Evolutionary conservation across 805 yeast species (phyloP).

Genomic region (Metschnikowia arizonensis): DNA sequence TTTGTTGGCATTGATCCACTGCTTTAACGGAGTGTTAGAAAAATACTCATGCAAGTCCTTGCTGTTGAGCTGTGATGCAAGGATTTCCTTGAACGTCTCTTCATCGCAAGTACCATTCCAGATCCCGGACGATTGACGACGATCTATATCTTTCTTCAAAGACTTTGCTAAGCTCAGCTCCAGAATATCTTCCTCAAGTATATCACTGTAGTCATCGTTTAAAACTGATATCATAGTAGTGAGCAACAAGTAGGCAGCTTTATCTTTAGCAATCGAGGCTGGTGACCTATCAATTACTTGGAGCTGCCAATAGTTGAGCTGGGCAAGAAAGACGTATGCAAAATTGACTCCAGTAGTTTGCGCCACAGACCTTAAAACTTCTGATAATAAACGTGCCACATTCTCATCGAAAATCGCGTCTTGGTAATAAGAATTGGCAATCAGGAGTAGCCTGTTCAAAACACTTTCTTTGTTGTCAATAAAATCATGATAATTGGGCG

Average conservation of each 20-base stretch:
- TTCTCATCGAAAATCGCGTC: slow-evolving; percentile 16
- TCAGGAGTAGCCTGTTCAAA: slow-evolving; percentile 35
- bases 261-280: slow-evolving; percentile 22
- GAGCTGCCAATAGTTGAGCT: slow-evolving; percentile 43
- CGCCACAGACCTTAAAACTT: slow-evolving; percentile 22
- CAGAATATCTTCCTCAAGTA: slow-evolving; percentile 20
- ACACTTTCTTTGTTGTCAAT: slow-evolving; percentile 41
- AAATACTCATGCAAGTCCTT: slow-evolving; percentile 26
- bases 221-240: slow-evolving; percentile 23
- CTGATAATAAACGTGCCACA: slow-evolving; percentile 18
- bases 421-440: slow-evolving; percentile 31
- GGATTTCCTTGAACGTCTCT: neutral
- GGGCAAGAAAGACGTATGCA: slow-evolving; percentile 42
- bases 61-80: slow-evolving; percentile 14
- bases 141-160: slow-evolving; percentile 23
- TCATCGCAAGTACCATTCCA: slow-evolving; percentile 22
- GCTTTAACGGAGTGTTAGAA: slow-evolving; percentile 23
- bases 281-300: slow-evolving; percentile 14
- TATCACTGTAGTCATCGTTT: slow-evolving; percentile 27
- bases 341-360: slow-evolving; percentile 45
- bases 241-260: slow-evolving; percentile 32
- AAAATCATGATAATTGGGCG: slow-evolving; percentile 42
- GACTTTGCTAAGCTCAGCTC: slow-evolving; percentile 20
- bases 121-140: slow-evolving; percentile 21
- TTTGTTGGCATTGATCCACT: slow-evolving; percentile 23